Conservation (phyloP, 805 yeast species). For the Jamesozyma spencerorum region DNA sequence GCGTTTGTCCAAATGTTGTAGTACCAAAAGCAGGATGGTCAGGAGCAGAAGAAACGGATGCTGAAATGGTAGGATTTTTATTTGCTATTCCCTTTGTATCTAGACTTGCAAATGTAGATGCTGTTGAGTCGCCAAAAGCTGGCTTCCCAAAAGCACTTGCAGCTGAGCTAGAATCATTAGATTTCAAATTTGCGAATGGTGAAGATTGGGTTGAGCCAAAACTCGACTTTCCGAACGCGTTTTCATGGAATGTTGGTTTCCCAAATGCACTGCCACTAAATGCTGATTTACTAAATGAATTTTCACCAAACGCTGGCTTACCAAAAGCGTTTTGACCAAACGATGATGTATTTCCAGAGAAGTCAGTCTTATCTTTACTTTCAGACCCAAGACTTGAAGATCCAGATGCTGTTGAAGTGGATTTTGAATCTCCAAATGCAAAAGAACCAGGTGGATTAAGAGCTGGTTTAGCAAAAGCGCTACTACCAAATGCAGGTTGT, state of each 20-base stretch:
- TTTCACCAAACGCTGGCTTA: constrained; percentile 12
- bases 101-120: too few relatives aligned
- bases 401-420: constrained; percentile 12
- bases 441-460: constrained; percentile 4
- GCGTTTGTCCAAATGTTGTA: constrained; percentile 10
- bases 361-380: neutral
- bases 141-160: neutral
- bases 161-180: too few relatives aligned
- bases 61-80: neutral
- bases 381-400: neutral
- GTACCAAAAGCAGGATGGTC: constrained; percentile 7
- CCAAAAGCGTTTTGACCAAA: neutral
- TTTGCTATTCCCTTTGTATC: neutral
- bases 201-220: too few relatives aligned
- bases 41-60: neutral
- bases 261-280: constrained; percentile 4
- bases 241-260: constrained; percentile 4
- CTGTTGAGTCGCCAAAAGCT: neutral
- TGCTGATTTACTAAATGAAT: neutral
- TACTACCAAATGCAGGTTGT: constrained; percentile 7
- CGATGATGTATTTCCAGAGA: constrained; percentile 2
- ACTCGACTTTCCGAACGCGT: neutral
- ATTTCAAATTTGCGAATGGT: too few relatives aligned
- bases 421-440: constrained; percentile 19
- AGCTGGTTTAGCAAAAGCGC: constrained; percentile 14